Percentiles rank a stretch among this genome's conserved stretches.
These are phyloP conservation scores for Omphalotus olearius DNA, from an alignment of 1,284 basidiomycete species.

Conservation along the genomic window DNA sequence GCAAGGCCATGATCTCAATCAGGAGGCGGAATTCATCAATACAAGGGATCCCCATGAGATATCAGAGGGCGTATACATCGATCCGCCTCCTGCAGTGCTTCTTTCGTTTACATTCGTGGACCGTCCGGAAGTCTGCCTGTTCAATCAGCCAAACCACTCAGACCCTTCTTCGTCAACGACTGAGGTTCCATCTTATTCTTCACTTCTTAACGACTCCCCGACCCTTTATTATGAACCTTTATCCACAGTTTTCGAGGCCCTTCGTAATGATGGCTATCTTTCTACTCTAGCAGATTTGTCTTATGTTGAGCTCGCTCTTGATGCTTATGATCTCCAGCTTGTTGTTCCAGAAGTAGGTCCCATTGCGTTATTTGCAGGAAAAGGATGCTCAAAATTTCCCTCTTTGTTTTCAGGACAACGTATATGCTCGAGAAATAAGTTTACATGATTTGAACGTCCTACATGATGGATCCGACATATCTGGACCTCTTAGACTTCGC, in stretches of 20 bases:
- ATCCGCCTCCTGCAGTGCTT: slow-evolving; percentile 69
- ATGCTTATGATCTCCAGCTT: slow-evolving; percentile 64
- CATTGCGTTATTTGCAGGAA: background rate
- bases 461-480: slow-evolving; percentile 60
- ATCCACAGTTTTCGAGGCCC: slow-evolving; percentile 59
- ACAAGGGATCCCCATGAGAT: slow-evolving; percentile 55
- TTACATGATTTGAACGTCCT: slow-evolving; percentile 70
- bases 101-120: slow-evolving; percentile 44
- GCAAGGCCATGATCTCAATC: slow-evolving; percentile 8
- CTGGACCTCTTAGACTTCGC: slow-evolving; percentile 61
- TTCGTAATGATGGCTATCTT: slow-evolving; percentile 57
- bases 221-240: slow-evolving; percentile 73
- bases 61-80: slow-evolving; percentile 67
- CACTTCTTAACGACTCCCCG: slow-evolving; percentile 57
- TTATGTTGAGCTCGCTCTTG: slow-evolving; percentile 60
- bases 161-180: slow-evolving; percentile 21
- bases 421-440: slow-evolving; percentile 65
- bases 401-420: slow-evolving; percentile 57
- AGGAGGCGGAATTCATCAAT: slow-evolving; percentile 14
- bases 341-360: slow-evolving; percentile 59
- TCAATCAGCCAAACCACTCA: slow-evolving; percentile 44
- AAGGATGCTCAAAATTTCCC: slow-evolving; percentile 10
- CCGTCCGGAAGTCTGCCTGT: slow-evolving; percentile 46
- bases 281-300: slow-evolving; percentile 39
- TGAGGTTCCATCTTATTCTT: slow-evolving; percentile 20